Evolutionary conservation across 2,329 filamentous ascomycete species (phyloP), one percentile per base, ranked within the genome.

Genomic region (Xenoacremonium recifei): DNA sequence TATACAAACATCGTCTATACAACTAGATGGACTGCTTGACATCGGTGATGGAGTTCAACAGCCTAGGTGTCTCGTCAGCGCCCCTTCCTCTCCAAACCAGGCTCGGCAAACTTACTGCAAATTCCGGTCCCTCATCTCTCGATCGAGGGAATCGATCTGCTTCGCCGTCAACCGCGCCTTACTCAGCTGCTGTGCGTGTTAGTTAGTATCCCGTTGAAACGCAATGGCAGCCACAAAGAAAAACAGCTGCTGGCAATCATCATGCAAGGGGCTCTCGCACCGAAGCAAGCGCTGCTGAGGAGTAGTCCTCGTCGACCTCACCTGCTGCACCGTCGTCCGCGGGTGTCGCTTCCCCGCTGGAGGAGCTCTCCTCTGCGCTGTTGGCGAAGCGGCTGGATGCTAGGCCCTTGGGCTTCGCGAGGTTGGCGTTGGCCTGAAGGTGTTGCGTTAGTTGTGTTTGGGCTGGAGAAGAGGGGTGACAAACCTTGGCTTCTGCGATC

Each of bases 261-360:
- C 63, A 70, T 67, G 62, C 65, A 70, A 66, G 67, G 72, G 72
- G 68, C 64, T 66, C 60, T 71, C 81, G 75, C 77, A 85, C 81
- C 80, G 77, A 79, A 70, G 80, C 80, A 68, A 84, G 72, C 66
- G 80, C 81, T 62, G 74, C 71, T 61, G 80, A 84, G 65, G 79
- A 80, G 70, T 79, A 70, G 62, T 84, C 80, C 58, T 78, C 73
- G 57, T 69, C 68, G 62, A 68, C 68, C 79, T 83, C 79, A 77
- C 76, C 79, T 61, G 68, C 69, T 58, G 63, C 58, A 36, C 59
- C 60, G 42, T 65, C 63, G 52, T 65, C 53, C 34, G 62, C 57
- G 50, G 64, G 62, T 36, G 53, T 58, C 42, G 60, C 57, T 37
- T 58, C 61, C n/a, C n/a, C n/a, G n/a, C n/a, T n/a, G n/a, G n/a